These are phyloP conservation scores for Pseudopithomyces maydicus DNA, from an alignment of 2,329 filamentous ascomycete genomes.

Conservation along the genomic window DNA sequence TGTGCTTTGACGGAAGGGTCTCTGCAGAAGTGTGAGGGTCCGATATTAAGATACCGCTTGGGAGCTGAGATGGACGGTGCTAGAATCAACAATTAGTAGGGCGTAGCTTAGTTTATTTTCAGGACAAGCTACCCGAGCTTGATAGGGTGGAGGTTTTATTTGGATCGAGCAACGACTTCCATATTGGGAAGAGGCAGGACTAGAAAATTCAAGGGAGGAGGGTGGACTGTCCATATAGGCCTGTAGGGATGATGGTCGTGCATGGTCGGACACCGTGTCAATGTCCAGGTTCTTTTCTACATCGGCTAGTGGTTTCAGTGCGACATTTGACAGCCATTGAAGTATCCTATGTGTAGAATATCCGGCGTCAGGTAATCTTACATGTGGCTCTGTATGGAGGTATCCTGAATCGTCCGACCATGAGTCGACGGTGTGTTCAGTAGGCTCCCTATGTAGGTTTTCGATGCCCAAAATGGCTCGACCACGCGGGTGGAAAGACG, in stretches of 20 bases:
- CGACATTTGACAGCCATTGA: not conserved
- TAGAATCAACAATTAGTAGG: not conserved
- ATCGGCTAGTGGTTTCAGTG: not conserved
- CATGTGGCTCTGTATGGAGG: conserved; percentile 12
- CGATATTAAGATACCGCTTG: too few species aligned
- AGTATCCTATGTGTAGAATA: conserved; percentile 15
- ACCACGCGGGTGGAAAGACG: not conserved
- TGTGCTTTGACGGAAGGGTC: too few species aligned
- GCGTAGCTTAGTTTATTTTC: too few species aligned
- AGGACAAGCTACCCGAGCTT: too few species aligned
- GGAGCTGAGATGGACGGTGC: too few species aligned
- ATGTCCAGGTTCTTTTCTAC: conserved; percentile 10
- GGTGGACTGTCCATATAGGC: not conserved
- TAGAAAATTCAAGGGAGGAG: too few species aligned
- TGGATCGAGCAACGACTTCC: too few species aligned
- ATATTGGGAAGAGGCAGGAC: too few species aligned
- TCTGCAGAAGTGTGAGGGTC: too few species aligned
- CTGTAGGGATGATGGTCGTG: not conserved
- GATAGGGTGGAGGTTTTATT: too few species aligned
- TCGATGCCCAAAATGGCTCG: conserved; percentile 6
- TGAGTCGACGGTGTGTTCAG: conserved; percentile 19
- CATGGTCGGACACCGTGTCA: not conserved
- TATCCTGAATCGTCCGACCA: conserved; percentile 38
- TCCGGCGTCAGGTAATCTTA: not conserved
- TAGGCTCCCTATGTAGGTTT: not conserved